Percentiles rank a stretch among this genome's conserved stretches.
Evolutionary conservation across 441 rosid species (phyloP).

Genomic region (Adansonia gregorii): DNA sequence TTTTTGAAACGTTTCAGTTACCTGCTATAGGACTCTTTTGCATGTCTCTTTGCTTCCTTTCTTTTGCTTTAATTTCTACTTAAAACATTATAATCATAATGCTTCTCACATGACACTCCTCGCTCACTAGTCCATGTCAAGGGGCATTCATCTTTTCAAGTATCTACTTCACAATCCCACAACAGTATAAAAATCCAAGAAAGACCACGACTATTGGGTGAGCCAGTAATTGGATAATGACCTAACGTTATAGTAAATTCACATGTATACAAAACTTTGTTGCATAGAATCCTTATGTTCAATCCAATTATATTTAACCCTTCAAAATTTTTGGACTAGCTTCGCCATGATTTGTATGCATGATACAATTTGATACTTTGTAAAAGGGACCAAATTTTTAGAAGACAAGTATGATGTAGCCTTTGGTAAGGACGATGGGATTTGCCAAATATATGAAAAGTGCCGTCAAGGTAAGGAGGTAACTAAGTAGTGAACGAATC

Average conservation of each 20-base stretch:
- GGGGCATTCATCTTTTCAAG: too few relatives aligned
- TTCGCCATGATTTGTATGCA: not conserved
- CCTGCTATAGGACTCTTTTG: too few relatives aligned
- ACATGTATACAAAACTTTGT: not conserved
- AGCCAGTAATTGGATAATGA: not conserved
- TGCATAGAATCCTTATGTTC: not conserved
- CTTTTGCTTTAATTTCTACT: too few relatives aligned
- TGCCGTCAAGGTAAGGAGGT: not conserved
- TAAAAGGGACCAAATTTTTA: not conserved
- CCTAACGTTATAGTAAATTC: not conserved
- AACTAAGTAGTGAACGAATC: not conserved
- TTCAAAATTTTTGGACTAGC: not conserved
- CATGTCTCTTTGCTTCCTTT: too few relatives aligned
- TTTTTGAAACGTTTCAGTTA: too few relatives aligned
- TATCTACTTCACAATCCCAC: not conserved
- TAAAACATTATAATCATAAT: not conserved
- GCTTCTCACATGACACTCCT: not conserved
- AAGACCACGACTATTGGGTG: not conserved
- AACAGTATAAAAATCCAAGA: not conserved
- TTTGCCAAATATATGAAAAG: not conserved
- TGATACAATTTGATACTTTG: not conserved
- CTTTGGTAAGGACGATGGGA: not conserved
- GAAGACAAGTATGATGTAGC: not conserved
- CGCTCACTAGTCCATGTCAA: too few relatives aligned
- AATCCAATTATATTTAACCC: too few relatives aligned